Base-by-base conservation (phyloP, 106 monocot genomes). In the Posidonia australis region DNA sequence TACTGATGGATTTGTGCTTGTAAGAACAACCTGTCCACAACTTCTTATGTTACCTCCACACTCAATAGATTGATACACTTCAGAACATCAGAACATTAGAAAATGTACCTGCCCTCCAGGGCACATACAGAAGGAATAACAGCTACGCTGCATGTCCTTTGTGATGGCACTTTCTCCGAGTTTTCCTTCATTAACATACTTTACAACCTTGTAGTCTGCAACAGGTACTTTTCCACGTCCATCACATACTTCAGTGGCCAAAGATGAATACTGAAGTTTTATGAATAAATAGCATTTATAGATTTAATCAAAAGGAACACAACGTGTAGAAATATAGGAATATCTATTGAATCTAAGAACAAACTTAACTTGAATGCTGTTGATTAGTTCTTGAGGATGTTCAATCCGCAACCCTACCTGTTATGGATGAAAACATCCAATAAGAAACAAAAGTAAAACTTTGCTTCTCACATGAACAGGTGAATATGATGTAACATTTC, bases 81-180 rank as follows among this genome's bases (percentile, higher is more conserved):
- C 28, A 46, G 10, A 17, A 45, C 3, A 13, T 70, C 36, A 22
- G 58, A 28, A 2, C 7, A 75, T 52, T 5, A 59, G 18, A 28
- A 56, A 29, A 17, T 21, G 10, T 77, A 84, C 94, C 90, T 94
- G 94, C 49, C 98, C 98, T 31, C 98, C 98, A 72, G 98, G 91
- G 54, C 98, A 98, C 98, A 98, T 98, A 77, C 98, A 98, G 63
- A 98, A 98, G 21, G 98, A 98, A 75, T 98, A 91, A 58, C 91
- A 98, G 30, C 90, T 90, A 26, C 85, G 71, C 59, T 46, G 75
- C 67, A 19, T 29, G 41, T 72, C 81, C 13, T 42, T 45, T 46
- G 64, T 11, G 54, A 46, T 46, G 13, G 60, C 44, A 58, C 31
- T 74, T 16, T 17, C 41, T 24, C 30, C 74, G 43, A 24, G 45